Evolutionary conservation across 805 yeast species (phyloP), one percentile per base, ranked within the genome.

Genomic region (Suhomyces pyralidae): DNA sequence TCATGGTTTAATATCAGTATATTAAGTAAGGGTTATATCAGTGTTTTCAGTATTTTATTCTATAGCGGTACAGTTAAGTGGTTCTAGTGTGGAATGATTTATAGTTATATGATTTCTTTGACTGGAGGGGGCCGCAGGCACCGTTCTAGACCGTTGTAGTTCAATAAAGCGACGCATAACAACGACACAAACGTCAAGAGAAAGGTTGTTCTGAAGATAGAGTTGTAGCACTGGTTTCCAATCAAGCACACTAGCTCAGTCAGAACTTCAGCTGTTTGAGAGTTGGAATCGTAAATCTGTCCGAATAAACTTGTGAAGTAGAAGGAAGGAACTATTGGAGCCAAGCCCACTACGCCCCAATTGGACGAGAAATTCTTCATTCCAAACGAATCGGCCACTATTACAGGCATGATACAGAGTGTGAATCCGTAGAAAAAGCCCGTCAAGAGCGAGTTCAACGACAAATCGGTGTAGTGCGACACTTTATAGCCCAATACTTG

Each of bases 371-470:
- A 86, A 49, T 80, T 75, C 15, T 73, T 73, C 72, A 88, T 80
- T 2, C 94, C 94, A 69, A 86, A 88, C 8, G 78, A 67, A 57
- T 88, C 93, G 15, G 90, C 81, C n/a, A 86, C 78, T 19, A 88
- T 81, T n/a, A 88, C 82, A 5, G 96, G 94, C 67, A 81, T 79
- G 7, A 86, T 76, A 48, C 92, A 87, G 69, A 86, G 86, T 20
- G 84, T 76, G 56, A 83, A 79, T 0, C 96, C 96, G 67, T 88
- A 88, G 40, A 85, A 86, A 36, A 84, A 71, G 0, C 96, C 96
- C 28, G 81, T 78, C 17, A 81, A 61, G n/a, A 79, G 63, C 1
- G 92, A 83, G 22, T 79, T 70, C 28, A 76, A 42, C 67, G 84
- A 76, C 58, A 88, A 65, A 22, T 57, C 51, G 2, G 65, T 58